These are phyloP conservation scores for Exserohilum turcica DNA, from an alignment of 2,329 filamentous ascomycete species.

Conservation along the genomic window DNA sequence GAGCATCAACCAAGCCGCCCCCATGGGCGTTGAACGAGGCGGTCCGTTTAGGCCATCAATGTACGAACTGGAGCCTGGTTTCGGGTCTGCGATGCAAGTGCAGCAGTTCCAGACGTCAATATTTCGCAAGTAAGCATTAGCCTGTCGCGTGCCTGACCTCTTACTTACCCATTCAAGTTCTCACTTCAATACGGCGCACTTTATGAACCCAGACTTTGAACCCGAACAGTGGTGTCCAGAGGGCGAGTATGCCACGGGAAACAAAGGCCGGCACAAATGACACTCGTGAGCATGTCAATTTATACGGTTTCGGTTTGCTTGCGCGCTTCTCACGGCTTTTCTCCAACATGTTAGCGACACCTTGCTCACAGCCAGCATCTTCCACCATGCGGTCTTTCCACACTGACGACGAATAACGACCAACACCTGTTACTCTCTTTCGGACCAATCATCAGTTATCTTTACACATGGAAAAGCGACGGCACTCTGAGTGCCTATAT, in stretches of 20 bases:
- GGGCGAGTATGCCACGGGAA: constrained; percentile 50
- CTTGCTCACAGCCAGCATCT: constrained; percentile 39
- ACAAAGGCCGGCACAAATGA: constrained; percentile 47
- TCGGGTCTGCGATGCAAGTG: constrained; percentile 44
- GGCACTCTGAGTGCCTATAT: constrained; percentile 21
- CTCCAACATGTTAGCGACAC: constrained; percentile 44
- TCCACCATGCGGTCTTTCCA: constrained; percentile 35
- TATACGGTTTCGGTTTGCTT: constrained; percentile 22
- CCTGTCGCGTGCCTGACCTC: neutral
- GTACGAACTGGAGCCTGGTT: constrained; percentile 53
- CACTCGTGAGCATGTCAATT: constrained; percentile 33
- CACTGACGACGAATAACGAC: constrained; percentile 37
- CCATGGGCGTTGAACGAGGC: constrained; percentile 39
- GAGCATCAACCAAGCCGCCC: constrained; percentile 37
- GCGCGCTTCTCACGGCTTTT: constrained; percentile 32
- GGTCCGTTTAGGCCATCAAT: constrained; percentile 54
- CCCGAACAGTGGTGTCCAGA: constrained; percentile 59
- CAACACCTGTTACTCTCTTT: constrained; percentile 44
- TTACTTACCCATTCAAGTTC: constrained; percentile 46
- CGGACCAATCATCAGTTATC: constrained; percentile 34
- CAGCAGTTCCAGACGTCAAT: constrained; percentile 56
- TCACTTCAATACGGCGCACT: constrained; percentile 59
- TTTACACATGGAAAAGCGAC: constrained; percentile 40
- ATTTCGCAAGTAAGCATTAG: constrained; percentile 54
- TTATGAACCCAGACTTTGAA: constrained; percentile 58